Conservation (phyloP, 2,329 filamentous ascomycete genomes). For the Trichoderma simmonsii region DNA sequence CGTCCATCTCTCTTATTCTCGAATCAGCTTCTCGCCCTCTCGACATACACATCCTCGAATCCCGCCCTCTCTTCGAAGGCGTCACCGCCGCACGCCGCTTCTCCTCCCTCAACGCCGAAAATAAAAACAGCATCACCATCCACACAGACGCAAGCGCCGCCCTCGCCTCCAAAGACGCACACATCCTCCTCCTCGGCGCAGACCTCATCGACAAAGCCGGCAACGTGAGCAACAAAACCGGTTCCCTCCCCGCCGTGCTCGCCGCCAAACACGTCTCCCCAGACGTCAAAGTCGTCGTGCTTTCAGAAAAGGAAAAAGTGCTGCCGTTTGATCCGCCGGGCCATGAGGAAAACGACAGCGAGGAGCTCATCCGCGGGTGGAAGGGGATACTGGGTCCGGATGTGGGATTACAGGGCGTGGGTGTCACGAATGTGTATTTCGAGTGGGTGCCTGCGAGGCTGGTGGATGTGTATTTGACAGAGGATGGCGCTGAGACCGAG, state of each 20-base stretch:
- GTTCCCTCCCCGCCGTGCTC: constrained; percentile 57
- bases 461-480: constrained; percentile 54
- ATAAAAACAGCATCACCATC: constrained; percentile 40
- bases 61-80: constrained; percentile 64
- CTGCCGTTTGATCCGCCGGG: constrained; percentile 41
- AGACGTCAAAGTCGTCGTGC: constrained; percentile 47
- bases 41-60: constrained; percentile 62
- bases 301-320: constrained; percentile 62
- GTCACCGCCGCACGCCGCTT: constrained; percentile 51
- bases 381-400: constrained; percentile 18
- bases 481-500: constrained; percentile 50
- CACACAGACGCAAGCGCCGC: constrained; percentile 60
- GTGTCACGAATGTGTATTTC: constrained; percentile 53
- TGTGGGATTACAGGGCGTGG: constrained; percentile 23
- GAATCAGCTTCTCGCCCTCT: constrained; percentile 30
- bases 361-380: constrained; percentile 52
- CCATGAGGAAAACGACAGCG: constrained; percentile 47
- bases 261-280: constrained; percentile 50
- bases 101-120: constrained; percentile 42
- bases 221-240: constrained; percentile 65
- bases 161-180: constrained; percentile 47
- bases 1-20: constrained; percentile 45
- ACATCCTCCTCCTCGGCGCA: constrained; percentile 61
- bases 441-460: constrained; percentile 55
- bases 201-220: constrained; percentile 58